phyloP scores from a whole-genome alignment of 331 rosid species.

The Erythrophleum ivorense region DNA sequence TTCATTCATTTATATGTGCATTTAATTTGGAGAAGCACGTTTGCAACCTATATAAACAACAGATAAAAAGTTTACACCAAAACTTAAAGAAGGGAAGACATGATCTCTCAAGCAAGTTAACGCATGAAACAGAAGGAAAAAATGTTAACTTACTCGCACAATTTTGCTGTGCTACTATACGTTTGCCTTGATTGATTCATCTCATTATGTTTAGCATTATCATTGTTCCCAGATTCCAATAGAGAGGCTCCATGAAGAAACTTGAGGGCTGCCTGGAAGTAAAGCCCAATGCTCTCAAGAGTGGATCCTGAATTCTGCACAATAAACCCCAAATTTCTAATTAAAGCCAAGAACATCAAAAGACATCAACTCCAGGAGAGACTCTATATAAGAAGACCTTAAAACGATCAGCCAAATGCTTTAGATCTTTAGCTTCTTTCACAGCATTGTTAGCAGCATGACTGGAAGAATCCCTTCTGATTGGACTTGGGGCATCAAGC shows the following conservation, averaged over 20 bases:
- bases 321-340: slow-evolving; percentile 37
- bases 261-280: slow-evolving; percentile 89
- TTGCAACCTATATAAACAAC: neutral
- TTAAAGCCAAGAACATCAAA: slow-evolving; percentile 39
- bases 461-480: slow-evolving; percentile 75
- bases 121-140: neutral
- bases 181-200: slow-evolving; percentile 51
- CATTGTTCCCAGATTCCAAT: slow-evolving; percentile 62
- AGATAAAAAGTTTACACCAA: neutral
- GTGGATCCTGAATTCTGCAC: slow-evolving; percentile 75
- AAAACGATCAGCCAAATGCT: slow-evolving; percentile 92
- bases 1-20: neutral
- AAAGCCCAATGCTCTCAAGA: slow-evolving; percentile 68
- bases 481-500: slow-evolving; percentile 82
- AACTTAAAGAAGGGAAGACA: neutral
- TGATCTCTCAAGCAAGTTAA: neutral
- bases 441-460: slow-evolving; percentile 79
- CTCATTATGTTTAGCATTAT: slow-evolving; percentile 64
- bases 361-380: slow-evolving; percentile 39
- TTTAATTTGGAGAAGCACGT: neutral
- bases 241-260: slow-evolving; percentile 88
- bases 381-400: slow-evolving; percentile 58
- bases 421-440: slow-evolving; percentile 91
- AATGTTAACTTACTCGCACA: slow-evolving; percentile 81
- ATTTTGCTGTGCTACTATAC: slow-evolving; percentile 78